A percentile compares a stretch with the other conserved stretches of the same genome.
Conservation (phyloP, 352 stramenopile genomes). For the Blastocystis sp. region DNA sequence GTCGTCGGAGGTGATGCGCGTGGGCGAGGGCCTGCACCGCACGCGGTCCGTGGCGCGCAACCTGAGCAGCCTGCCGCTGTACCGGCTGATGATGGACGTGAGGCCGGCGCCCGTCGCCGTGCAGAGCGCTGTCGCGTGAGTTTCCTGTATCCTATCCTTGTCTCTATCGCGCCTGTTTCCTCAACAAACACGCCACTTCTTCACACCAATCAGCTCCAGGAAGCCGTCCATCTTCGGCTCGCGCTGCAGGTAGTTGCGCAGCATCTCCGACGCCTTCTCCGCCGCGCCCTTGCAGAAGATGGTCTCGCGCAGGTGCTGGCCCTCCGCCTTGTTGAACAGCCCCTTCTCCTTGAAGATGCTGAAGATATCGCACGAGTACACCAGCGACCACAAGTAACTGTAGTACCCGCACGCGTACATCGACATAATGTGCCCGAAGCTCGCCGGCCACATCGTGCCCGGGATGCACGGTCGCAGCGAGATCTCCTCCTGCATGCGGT, state of each 20-base stretch:
- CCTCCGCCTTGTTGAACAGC: constrained; percentile 45
- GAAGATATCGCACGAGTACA: constrained; percentile 69
- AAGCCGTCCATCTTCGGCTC: constrained; percentile 79
- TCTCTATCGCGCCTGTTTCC: not conserved
- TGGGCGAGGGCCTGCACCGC: not conserved
- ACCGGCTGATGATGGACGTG: constrained; percentile 49
- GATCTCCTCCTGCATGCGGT: constrained; percentile 33
- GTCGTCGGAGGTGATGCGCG: too few species aligned
- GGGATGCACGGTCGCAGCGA: constrained; percentile 6
- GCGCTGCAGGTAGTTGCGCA: constrained; percentile 78
- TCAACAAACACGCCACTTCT: too few species aligned
- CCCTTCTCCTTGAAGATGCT: constrained; percentile 65
- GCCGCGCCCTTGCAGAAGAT: constrained; percentile 78
- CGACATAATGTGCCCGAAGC: constrained; percentile 67
- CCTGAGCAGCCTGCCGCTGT: constrained; percentile 15
- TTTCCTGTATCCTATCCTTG: constrained; percentile 8
- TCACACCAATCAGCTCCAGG: constrained; percentile 78
- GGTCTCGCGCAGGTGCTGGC: constrained; percentile 72
- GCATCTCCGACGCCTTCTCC: constrained; percentile 77
- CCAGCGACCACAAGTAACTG: constrained; percentile 58
- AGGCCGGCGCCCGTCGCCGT: not conserved
- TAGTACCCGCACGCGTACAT: constrained; percentile 69
- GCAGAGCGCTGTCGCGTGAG: too few species aligned
- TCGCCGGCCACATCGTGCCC: constrained; percentile 27
- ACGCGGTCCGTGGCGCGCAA: constrained; percentile 19